Evolutionary conservation across 306 rosid genomes (phyloP).

Genomic region (Cercis canadensis): DNA sequence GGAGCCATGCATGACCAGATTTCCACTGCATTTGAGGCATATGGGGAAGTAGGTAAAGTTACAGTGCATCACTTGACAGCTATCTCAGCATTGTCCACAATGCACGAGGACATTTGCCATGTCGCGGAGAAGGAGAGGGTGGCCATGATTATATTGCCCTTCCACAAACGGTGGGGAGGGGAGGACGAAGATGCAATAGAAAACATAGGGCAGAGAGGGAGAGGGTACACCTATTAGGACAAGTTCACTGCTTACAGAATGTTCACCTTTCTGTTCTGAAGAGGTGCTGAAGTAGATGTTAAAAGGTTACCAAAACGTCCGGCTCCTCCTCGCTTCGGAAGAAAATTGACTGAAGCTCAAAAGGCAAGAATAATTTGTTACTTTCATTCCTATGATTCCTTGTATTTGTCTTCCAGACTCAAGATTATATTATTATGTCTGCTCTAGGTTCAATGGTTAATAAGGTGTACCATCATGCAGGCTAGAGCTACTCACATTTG

Average conservation of each 20-base stretch:
- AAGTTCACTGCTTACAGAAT: conserved; percentile 1
- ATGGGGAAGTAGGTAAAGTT: conserved; percentile 35
- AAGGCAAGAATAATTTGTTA: conserved; percentile 62
- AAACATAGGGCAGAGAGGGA: conserved; percentile 38
- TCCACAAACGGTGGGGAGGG: conserved; percentile 42
- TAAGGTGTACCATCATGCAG: conserved; percentile 51
- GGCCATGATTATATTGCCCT: conserved; percentile 45
- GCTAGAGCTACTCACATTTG: conserved; percentile 98
- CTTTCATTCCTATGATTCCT: conserved; percentile 30
- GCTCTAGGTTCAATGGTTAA: conserved; percentile 29
- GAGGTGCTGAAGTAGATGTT: conserved; percentile 90
- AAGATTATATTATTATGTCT: not conserved
- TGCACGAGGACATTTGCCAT: conserved; percentile 54
- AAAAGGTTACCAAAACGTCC: conserved; percentile 87
- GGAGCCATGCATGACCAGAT: conserved; percentile 36
- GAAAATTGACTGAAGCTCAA: conserved; percentile 81
- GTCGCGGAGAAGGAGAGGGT: conserved; percentile 41
- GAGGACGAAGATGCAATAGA: conserved; percentile 26
- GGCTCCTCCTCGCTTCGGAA: conserved; percentile 91
- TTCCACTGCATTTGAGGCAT: conserved; percentile 39
- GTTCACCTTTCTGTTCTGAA: conserved; percentile 36
- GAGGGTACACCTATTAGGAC: no score
- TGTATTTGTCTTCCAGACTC: conserved; percentile 10
- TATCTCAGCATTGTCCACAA: conserved; percentile 38
- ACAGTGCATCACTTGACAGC: conserved; percentile 35